phyloP scores from a whole-genome alignment of 345 rosid genomes.

The Gossypium anomalum region DNA sequence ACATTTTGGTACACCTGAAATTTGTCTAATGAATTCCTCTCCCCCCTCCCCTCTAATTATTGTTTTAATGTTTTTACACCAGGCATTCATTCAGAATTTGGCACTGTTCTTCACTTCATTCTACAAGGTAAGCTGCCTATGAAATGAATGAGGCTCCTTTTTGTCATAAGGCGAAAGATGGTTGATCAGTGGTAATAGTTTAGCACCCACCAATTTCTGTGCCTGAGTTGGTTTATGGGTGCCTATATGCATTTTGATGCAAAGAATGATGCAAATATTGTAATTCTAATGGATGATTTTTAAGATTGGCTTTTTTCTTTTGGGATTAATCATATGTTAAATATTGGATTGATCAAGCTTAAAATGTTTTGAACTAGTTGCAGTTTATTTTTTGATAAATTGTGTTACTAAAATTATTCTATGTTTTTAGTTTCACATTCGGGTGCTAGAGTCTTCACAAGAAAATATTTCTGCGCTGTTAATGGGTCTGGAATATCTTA shows the following conservation, averaged over 20 bases:
- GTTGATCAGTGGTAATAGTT: neutral
- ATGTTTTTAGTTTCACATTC: constrained; percentile 65
- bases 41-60: neutral
- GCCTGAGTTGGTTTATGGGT: neutral
- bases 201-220: neutral
- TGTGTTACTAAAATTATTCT: constrained; percentile 11
- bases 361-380: neutral
- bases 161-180: neutral
- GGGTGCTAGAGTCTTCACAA: constrained; percentile 68
- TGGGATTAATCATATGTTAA: neutral
- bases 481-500: constrained; percentile 85
- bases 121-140: constrained; percentile 56
- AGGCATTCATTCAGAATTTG: constrained; percentile 99
- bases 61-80: constrained; percentile 22
- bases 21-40: neutral
- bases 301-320: neutral
- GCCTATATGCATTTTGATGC: neutral
- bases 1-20: constrained; percentile 6
- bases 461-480: constrained; percentile 61
- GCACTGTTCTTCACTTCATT: constrained; percentile 96
- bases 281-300: neutral
- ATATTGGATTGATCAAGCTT: neutral
- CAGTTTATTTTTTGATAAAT: neutral
- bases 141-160: neutral
- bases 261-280: neutral